phyloP scores from a whole-genome alignment of 345 rosid genomes.

The Hypericum androsaemum region DNA sequence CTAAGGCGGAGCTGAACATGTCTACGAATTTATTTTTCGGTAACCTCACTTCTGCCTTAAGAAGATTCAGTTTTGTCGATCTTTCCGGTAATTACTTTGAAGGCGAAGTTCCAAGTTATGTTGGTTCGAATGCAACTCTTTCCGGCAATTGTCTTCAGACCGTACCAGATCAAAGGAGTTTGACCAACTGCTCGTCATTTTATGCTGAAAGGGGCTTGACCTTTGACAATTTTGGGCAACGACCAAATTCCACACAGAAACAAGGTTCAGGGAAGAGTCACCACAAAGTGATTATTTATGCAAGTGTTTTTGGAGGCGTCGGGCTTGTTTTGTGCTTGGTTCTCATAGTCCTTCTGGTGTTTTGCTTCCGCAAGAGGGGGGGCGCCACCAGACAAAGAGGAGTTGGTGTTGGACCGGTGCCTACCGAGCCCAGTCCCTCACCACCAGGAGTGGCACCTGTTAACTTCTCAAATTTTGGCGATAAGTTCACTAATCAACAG shows the following conservation, averaged over 20 bases:
- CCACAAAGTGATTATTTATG: conserved; percentile 38
- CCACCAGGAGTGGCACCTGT: conserved; percentile 35
- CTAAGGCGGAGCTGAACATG: conserved; percentile 39
- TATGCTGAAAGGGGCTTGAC: conserved; percentile 47
- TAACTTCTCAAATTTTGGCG: conserved; percentile 62
- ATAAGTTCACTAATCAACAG: conserved; percentile 61
- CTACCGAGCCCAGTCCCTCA: conserved; percentile 30
- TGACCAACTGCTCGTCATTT: conserved; percentile 47
- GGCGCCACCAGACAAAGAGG: conserved; percentile 38
- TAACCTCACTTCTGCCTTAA: conserved; percentile 35
- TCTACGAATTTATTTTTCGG: conserved; percentile 78
- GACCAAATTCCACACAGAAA: conserved; percentile 40
- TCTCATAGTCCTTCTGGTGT: conserved; percentile 32
- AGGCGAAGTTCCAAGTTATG: conserved; percentile 66
- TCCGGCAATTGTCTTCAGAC: conserved; percentile 61
- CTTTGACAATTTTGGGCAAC: conserved; percentile 70
- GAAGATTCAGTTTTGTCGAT: conserved; percentile 38
- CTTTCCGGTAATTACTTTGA: conserved; percentile 75
- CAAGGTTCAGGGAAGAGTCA: conserved; percentile 33
- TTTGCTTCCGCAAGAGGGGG: conserved; percentile 33
- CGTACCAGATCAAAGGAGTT: conserved; percentile 47
- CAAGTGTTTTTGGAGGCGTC: conserved; percentile 55
- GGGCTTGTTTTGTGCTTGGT: conserved; percentile 38
- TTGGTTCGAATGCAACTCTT: conserved; percentile 39
- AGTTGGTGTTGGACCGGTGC: conserved; percentile 46